Evolutionary conservation across 1,284 basidiomycete species (phyloP).

Genomic region (Austroboletus novae-zelandiae): DNA sequence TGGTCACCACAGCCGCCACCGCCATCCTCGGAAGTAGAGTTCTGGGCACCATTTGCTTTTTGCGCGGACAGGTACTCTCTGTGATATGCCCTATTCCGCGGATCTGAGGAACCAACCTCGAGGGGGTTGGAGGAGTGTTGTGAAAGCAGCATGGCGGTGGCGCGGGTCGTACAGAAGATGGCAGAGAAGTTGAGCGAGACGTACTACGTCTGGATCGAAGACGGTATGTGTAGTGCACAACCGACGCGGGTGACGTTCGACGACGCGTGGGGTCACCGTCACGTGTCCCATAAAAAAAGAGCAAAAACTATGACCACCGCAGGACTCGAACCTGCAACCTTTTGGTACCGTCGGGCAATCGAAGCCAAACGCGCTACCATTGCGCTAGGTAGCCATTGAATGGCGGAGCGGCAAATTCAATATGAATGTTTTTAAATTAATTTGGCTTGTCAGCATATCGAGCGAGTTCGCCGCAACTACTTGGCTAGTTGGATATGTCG

Average conservation of each 20-base stretch:
- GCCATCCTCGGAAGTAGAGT: conserved; percentile 38
- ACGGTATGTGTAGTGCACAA: background rate
- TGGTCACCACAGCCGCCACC: conserved; percentile 35
- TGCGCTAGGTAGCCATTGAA: conserved; percentile 35
- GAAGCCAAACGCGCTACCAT: conserved; percentile 87
- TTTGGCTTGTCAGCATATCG: conserved; percentile 67
- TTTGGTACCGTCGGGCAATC: conserved; percentile 67
- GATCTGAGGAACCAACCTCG: conserved; percentile 65
- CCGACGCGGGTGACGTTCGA: background rate
- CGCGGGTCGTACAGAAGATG: conserved; percentile 14
- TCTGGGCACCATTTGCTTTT: conserved; percentile 25
- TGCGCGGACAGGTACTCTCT: conserved; percentile 37
- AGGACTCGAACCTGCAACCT: conserved; percentile 90
- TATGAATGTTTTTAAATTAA: background rate
- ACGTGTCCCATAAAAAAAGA: conserved; percentile 9
- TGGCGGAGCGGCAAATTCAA: conserved; percentile 15
- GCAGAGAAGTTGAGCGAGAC: background rate
- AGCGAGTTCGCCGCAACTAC: conserved; percentile 51
- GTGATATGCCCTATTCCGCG: conserved; percentile 48
- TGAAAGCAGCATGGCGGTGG: conserved; percentile 45
- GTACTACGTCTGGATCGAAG: background rate
- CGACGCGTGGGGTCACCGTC: conserved; percentile 2
- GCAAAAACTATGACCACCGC: conserved; percentile 52
- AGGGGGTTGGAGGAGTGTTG: conserved; percentile 79
- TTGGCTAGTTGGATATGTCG: conserved; percentile 26